These are phyloP conservation scores for Phytopythium montanum DNA, from an alignment of 352 stramenopile genomes.

Conservation along the genomic window DNA sequence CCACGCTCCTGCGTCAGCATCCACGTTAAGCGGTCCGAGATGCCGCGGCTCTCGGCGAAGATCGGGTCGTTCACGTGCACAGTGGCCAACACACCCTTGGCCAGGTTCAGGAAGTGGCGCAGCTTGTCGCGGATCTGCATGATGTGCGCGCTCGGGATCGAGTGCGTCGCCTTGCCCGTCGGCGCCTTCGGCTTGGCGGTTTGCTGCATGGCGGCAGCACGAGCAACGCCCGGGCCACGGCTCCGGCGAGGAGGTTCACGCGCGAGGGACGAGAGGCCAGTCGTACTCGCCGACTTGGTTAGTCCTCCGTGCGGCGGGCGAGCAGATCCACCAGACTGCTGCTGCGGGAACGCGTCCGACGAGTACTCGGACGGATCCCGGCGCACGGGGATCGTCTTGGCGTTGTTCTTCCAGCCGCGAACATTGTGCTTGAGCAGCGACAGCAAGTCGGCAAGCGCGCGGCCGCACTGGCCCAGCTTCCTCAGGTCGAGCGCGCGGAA, in stretches of 20 bases:
- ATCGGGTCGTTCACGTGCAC: conserved; percentile 78
- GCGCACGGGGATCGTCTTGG: conserved; percentile 78
- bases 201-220: conserved; percentile 80
- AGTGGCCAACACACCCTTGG: conserved; percentile 84
- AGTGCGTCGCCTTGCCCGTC: conserved; percentile 59
- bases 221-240: conserved; percentile 74
- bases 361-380: conserved; percentile 84
- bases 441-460: conserved; percentile 68
- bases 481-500: conserved; percentile 79
- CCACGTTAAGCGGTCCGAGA: conserved; percentile 95
- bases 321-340: conserved; percentile 29
- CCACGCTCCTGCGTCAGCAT: conserved; percentile 95
- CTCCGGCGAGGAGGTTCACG: conserved; percentile 72
- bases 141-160: conserved; percentile 77
- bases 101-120: conserved; percentile 90
- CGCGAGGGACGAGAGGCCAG: conserved; percentile 70
- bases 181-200: conserved; percentile 54
- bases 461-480: conserved; percentile 59
- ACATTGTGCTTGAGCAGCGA: conserved; percentile 66
- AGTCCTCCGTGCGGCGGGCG: conserved; percentile 42
- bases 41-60: conserved; percentile 85
- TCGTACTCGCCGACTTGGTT: conserved; percentile 89
- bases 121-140: conserved; percentile 95
- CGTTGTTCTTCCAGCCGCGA: conserved; percentile 66
- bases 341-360: conserved; percentile 79